Evolutionary conservation across 257 asterid species (phyloP).

Genomic region (Echium plantagineum): DNA sequence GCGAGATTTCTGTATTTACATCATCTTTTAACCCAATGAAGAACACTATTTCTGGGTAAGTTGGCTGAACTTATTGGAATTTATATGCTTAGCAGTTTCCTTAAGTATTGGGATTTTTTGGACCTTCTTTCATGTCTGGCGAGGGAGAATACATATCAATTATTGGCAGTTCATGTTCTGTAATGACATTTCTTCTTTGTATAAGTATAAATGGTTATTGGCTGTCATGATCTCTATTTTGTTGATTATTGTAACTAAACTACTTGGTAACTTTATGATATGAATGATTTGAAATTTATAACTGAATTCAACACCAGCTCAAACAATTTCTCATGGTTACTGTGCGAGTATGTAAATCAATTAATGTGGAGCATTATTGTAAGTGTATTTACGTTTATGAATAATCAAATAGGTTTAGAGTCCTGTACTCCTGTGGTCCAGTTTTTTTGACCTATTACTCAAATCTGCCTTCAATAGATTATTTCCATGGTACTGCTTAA

Average conservation of each 20-base stretch:
- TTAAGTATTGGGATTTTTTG: neutral
- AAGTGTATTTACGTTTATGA: neutral
- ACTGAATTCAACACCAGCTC: neutral
- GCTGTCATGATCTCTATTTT: neutral
- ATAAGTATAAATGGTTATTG: neutral
- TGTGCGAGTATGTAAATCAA: neutral
- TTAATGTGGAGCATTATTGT: neutral
- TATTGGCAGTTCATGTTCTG: too few species aligned
- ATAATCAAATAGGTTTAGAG: neutral
- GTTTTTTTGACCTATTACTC: neutral
- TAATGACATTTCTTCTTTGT: neutral
- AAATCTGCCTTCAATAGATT: neutral
- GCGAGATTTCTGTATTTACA: constrained; percentile 67
- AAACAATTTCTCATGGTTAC: neutral
- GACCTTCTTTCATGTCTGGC: too few species aligned
- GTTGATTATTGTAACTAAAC: too few species aligned
- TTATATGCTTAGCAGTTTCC: neutral
- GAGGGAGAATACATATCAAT: too few species aligned
- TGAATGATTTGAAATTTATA: neutral
- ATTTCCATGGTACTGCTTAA: neutral
- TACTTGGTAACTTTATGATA: neutral
- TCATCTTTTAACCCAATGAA: constrained; percentile 95
- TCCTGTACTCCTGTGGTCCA: neutral
- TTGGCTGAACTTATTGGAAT: neutral
- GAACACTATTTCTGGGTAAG: constrained; percentile 92